Evolutionary conservation across 306 rosid species (phyloP), one percentile per base, ranked within the genome.

Genomic region (Quercus bicolor): DNA sequence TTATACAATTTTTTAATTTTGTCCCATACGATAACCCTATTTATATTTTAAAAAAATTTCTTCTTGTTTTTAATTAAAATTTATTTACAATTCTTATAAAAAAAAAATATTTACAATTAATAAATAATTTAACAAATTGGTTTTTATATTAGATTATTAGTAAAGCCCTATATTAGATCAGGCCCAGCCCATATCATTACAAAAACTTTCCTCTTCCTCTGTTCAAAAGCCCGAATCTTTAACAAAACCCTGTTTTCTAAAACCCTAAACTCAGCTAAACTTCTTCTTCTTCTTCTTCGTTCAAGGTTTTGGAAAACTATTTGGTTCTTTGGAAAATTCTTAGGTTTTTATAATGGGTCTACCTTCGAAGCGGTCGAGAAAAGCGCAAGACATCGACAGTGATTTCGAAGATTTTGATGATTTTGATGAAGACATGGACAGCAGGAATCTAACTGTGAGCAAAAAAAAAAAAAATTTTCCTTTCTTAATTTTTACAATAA

Each of bases 381-480:
- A 77, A 53, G 84, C 73, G 5, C 57, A 19, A 15, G 80, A 80
- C 20, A 84, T 68, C 56, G 87, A 84, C 74, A 73, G 31, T 34
- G 82, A 84, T 62, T 80, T 77, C 26, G 75, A 75, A 66, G 48
- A 64, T 33, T 33, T 16, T 52, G 75, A 70, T n/a, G 78, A 10
- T 5, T 34, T 16, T 48, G 78, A 70, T 15, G 80, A 10, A 5
- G 77, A 62, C 64, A 37, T 77, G 12, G 66, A 73, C 34, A 80
- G n/a, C 48, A 40, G 74, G 34, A 64, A 74, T 24, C 54, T 64
- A 45, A 68, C 19, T 70, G 87, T 84, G 61, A 80, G 87, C 70
- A 57, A 48, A 6, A 45, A 11, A 45, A 48, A 48, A 45, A 48
- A 48, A 43, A 43, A 43, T 0, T 0, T 12, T 11, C 15, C 5